Evolutionary conservation across 805 yeast species (phyloP).

Genomic region (Saturnispora gosingensis): DNA sequence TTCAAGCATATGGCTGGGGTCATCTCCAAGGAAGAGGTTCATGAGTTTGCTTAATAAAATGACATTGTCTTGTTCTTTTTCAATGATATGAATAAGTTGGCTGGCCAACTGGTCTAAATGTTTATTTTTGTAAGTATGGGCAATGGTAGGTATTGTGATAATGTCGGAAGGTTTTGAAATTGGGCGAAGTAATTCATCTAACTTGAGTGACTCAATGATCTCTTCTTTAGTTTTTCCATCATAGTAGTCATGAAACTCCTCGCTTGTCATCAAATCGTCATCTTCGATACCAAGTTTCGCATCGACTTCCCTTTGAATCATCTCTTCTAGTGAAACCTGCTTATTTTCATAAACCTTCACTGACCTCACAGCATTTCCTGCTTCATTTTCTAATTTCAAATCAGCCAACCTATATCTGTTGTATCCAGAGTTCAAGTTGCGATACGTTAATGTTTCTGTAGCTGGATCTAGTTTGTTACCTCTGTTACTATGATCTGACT

Average conservation of each 20-base stretch:
- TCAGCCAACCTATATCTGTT: background rate
- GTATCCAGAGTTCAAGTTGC: conserved; percentile 12
- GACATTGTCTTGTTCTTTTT: conserved; percentile 73
- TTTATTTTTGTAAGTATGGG: conserved; percentile 51
- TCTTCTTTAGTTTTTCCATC: conserved; percentile 16
- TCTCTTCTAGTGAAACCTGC: conserved; percentile 18
- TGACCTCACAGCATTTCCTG: conserved; percentile 14
- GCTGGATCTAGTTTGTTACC: conserved; percentile 24
- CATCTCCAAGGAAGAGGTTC: conserved; percentile 81
- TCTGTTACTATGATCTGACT: conserved; percentile 15
- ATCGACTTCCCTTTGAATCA: conserved; percentile 22
- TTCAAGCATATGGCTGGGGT: conserved; percentile 58
- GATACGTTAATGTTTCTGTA: conserved; percentile 20
- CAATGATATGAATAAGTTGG: conserved; percentile 69
- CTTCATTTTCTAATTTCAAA: conserved; percentile 14
- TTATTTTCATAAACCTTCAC: conserved; percentile 21
- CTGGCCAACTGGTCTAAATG: conserved; percentile 54
- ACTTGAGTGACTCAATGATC: conserved; percentile 40
- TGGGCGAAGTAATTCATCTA: conserved; percentile 62
- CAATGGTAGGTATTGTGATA: conserved; percentile 57
- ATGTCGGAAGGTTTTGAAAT: conserved; percentile 74
- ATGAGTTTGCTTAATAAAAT: conserved; percentile 61
- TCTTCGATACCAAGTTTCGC: conserved; percentile 21
- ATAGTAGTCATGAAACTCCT: conserved; percentile 11
- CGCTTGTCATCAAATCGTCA: conserved; percentile 7